phyloP scores from a whole-genome alignment of 2,329 filamentous ascomycete species.

The Fusarium subglutinans region DNA sequence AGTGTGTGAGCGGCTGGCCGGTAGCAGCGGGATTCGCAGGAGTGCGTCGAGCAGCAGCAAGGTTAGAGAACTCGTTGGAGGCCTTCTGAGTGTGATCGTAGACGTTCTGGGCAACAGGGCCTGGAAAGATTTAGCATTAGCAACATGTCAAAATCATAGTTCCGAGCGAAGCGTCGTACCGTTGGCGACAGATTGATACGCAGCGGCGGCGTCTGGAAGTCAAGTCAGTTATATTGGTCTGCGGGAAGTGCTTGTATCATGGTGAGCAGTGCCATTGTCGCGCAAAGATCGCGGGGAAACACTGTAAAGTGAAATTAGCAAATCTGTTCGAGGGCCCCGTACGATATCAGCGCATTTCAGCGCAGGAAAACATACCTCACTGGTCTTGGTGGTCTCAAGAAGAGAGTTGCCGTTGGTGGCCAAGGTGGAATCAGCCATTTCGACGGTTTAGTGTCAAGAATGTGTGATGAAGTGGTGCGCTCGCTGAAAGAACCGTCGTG shows the following conservation, averaged over 20 bases:
- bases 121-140: constrained; percentile 48
- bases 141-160: constrained; percentile 1
- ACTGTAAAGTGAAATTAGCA: constrained; percentile 37
- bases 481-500: constrained; percentile 17
- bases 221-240: constrained; percentile 44
- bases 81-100: constrained; percentile 66
- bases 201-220: constrained; percentile 58
- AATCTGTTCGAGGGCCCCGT: constrained; percentile 25
- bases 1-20: constrained; percentile 72
- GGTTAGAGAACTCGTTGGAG: constrained; percentile 64
- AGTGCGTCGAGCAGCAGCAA: constrained; percentile 65
- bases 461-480: constrained; percentile 13
- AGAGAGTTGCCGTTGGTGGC: constrained; percentile 58
- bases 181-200: constrained; percentile 58
- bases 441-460: constrained; percentile 38
- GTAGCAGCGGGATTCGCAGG: constrained; percentile 64
- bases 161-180: constrained; percentile 49
- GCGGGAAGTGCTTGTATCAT: background rate
- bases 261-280: background rate
- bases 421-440: constrained; percentile 44
- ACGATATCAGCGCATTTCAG: constrained; percentile 14
- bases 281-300: constrained; percentile 5
- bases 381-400: constrained; percentile 59
- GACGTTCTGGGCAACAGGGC: constrained; percentile 67
- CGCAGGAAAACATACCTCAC: constrained; percentile 57